Evolutionary conservation across 2,329 filamentous ascomycete genomes (phyloP), one percentile per base, ranked within the genome.

Genomic region (Xylogone sp.): DNA sequence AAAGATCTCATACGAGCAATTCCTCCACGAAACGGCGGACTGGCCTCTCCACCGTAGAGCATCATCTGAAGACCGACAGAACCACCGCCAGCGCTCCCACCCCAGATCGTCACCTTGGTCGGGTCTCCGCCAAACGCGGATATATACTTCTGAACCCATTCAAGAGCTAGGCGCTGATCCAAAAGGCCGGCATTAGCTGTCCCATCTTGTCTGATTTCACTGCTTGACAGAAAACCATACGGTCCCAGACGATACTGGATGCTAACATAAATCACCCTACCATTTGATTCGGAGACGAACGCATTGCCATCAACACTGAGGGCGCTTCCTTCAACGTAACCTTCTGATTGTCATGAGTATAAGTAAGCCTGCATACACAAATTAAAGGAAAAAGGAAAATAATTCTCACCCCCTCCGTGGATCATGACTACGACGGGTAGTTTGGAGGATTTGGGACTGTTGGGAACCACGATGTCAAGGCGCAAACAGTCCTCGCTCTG

Each of bases 131-230:
- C 79, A 48, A 84, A 83, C 2, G 69, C 61, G 1, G 64, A 57
- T 48, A 83, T 79, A 53, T 83, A 65, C 7, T 68, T 69, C 46
- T 80, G 73, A 0, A 83, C 74, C 70, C 81, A 83, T 56, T 75
- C 61, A 2, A 84, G 62, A 2, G 76, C 73, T 3, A 74, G 73
- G 12, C 72, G 69, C 56, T 81, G 77, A 53, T 83, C 79, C 2
- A 77, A 65, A 0, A 83, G 62, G 0, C 79, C 81, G 1, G 75
- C 74, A 52, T 84, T 84, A 10, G 76, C 48, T 6, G 67, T 49
- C 0, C 65, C 66, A 2, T 63, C 57, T 0, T 67, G 65, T 24
- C 72, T 68, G 13, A 80, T 65, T 20, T 73, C 69, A 39, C 70
- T 54, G 53, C 74, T 74, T 0, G 74, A 70, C 3, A 80, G 65